A percentile compares a stretch with the other conserved stretches of the same genome.
Evolutionary conservation across 2,329 filamentous ascomycete genomes (phyloP).

Genomic region (Cladosporium austrohemisphaericum): DNA sequence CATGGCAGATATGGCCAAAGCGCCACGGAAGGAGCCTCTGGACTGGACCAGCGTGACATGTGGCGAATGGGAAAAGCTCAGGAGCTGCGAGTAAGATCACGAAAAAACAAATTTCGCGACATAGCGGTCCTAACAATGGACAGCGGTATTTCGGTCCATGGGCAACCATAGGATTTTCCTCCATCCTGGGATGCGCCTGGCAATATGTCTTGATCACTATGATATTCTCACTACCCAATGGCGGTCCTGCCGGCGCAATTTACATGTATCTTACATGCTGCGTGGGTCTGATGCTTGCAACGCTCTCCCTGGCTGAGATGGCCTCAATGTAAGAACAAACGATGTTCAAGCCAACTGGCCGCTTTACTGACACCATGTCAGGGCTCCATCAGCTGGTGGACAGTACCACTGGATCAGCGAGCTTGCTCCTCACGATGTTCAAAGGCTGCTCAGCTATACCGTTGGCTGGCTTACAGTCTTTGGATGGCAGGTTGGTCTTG

Average conservation of each 20-base stretch:
- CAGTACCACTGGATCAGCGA: slow-evolving; percentile 17
- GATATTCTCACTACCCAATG: slow-evolving; percentile 8
- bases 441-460: slow-evolving; percentile 14
- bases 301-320: slow-evolving; percentile 9
- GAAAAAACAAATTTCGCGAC: background rate
- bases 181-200: slow-evolving; percentile 2
- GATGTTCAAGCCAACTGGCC: background rate
- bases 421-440: slow-evolving; percentile 5
- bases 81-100: slow-evolving; percentile 6
- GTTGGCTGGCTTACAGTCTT: slow-evolving; percentile 15
- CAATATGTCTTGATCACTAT: background rate
- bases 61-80: slow-evolving; percentile 16
- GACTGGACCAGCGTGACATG: slow-evolving; percentile 17
- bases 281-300: slow-evolving; percentile 10
- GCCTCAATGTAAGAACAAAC: background rate
- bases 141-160: slow-evolving; percentile 13
- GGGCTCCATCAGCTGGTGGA: slow-evolving; percentile 1
- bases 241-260: background rate
- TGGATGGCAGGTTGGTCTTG: slow-evolving; percentile 12
- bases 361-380: background rate
- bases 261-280: slow-evolving; percentile 5
- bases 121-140: background rate
- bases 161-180: slow-evolving; percentile 10
- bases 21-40: background rate
- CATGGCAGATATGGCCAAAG: background rate